Base-by-base conservation (phyloP, 208 protist genomes). In the Crithidia sp. region DNA sequence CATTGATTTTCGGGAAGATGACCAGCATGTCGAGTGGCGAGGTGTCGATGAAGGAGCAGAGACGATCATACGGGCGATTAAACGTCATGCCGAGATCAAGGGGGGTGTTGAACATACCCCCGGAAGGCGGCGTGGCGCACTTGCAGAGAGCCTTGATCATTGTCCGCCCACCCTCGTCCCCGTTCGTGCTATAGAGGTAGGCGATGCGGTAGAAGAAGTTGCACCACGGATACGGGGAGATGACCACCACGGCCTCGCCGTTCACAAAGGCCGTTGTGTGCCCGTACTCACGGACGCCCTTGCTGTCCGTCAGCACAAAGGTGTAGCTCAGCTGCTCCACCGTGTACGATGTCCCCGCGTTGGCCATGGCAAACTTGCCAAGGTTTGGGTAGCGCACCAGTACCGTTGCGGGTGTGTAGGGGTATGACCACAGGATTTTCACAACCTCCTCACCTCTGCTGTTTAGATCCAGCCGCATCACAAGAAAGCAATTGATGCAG, bases 21-120 rank as follows among this genome's bases (percentile, higher is more conserved):
- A 58, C 73, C 14, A 95, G 75, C 78, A 93, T 71, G 19, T 84
- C 62, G 4, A 93, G 63, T 52, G 87, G 91, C 0, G 85, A 86
- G 7, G 88, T 91, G 74, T 95, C 91, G 68, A 95, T 90, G 73
- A 94, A 95, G 4, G 88, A 85, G 78, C 86, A 91, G 47, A 94
- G 70, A 2, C 88, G 74, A 76, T 95, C 91, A 72, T 93, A 93
- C 8, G 88, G 88, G 28, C 90, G 82, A 36, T 73, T 71, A 60
- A 95, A 91, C 4, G 47, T 71, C 37, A 93, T 66, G 36, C 82
- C 77, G 58, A 85, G 74, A 28, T 76, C 66, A 3, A 77, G 49
- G 16, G 86, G 82, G 0, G 80, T 84, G 41, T 79, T 78, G 67
- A 90, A 92, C 68, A 66, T 80, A 12, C 81, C 87, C 4, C 90